Evolutionary conservation across 106 monocot species (phyloP), one percentile per base, ranked within the genome.

Genomic region (Dendrobium huoshanense): DNA sequence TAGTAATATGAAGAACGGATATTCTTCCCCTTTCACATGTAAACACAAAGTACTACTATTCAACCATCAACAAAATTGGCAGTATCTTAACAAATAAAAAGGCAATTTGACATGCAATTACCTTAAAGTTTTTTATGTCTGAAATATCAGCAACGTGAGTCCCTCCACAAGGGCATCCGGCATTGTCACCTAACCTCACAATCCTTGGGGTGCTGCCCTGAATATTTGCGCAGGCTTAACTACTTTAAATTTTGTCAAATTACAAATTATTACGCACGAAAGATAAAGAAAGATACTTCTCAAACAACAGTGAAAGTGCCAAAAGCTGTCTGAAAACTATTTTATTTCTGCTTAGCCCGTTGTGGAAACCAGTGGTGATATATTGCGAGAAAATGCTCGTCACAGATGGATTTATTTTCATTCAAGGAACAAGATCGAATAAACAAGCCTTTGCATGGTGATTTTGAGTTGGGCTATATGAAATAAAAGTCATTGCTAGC

Each of bases 91-190:
- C 61, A n/a, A 61, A 61, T 2, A 61, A 19, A 61, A 61, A 61
- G n/a, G n/a, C 13, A n/a, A 58, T 5, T 20, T 20, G 20, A 20
- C 58, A 54, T 54, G 2, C 8, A 17, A 75, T 83, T 88, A 95
- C 95, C 90, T 88, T 90, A 75, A 92, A 76, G 81, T 74, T 84
- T 41, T 67, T 88, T 48, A 92, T 92, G 80, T 88, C 41, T 0
- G 92, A 77, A 86, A 90, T 88, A 61, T 95, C 90, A 64, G 88
- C 88, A 72, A 95, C 95, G 85, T 95, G 95, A 79, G 95, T 95
- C 67, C 95, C 95, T 78, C 95, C 95, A 81, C 95, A 95, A 67
- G 95, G 95, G 75, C 95, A 87, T 31, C 95, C 95, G 56, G 85
- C 81, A 61, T 88, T 44, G 64, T 85, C 77, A 29, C 95, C 90